A percentile compares a stretch with the other conserved stretches of the same genome.
Conservation (phyloP, 305 asterid genomes). For the Solanum chacoense region DNA sequence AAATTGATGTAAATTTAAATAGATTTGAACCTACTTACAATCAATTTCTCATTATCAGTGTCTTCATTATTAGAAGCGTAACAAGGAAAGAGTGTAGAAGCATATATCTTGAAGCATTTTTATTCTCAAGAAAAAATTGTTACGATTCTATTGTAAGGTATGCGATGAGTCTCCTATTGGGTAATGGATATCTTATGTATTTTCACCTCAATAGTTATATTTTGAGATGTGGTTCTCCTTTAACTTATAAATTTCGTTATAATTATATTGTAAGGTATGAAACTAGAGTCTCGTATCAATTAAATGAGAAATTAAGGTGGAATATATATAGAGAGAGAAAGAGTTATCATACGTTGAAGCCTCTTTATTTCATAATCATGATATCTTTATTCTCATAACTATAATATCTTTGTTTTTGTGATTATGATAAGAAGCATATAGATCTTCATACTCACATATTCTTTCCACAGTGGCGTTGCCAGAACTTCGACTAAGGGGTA, state of each 20-base stretch:
- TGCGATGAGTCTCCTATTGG: not conserved
- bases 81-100: not conserved
- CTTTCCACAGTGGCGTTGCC: not conserved
- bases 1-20: no score
- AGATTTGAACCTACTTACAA: not conserved
- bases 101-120: not conserved
- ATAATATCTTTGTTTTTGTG: not conserved
- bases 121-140: not conserved
- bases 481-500: no score
- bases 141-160: not conserved
- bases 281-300: not conserved
- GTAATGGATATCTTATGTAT: not conserved
- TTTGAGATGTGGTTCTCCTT: not conserved
- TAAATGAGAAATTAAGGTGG: not conserved
- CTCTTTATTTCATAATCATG: not conserved
- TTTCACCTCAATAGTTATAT: not conserved
- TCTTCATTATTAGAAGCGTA: not conserved
- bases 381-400: not conserved
- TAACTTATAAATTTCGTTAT: not conserved
- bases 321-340: not conserved
- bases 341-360: not conserved
- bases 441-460: not conserved
- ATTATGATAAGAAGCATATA: not conserved
- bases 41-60: not conserved
- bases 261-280: not conserved